Evolutionary conservation across 768 basidiomycete species (phyloP), one percentile per base, ranked within the genome.

Genomic region (Suillus fuscotomentosus): DNA sequence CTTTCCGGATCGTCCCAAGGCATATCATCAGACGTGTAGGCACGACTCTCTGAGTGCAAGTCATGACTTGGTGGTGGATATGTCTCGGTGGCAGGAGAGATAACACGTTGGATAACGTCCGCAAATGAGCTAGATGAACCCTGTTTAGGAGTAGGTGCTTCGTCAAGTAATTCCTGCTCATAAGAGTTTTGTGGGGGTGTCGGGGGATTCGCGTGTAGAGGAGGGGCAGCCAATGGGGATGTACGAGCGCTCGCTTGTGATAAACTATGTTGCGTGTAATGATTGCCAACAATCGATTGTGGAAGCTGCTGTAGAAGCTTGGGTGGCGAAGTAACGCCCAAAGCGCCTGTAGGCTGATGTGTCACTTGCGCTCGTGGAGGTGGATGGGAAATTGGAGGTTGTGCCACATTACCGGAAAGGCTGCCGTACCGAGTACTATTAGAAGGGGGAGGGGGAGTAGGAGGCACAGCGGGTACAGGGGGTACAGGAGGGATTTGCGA

Each of bases 401-500:
- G 57, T 17, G 24, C 39, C 11, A 27, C 24, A 6, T 27, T 31
- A 59, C 22, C 24, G 9, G 64, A 22, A 1, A 27, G 31, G 61
- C 42, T 24, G 10, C 60, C 36, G n/a, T 65, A 53, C 31, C 34
- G 50, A 31, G 45, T 20, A 15, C 6, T 43, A 36, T 50, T 34
- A 20, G 27, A 10, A 6, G 60, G 10, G 51, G 39, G 39, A 61
- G 11, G 15, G 9, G 24, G 55, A 11, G 39, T 4, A 27, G 47
- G n/a, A 20, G 63, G 51, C n/a, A 64, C 57, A 5, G 70, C 70
- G 3, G 71, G 70, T 6, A 63, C 57, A 5, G 70, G 69, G 2
- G 71, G 70, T 1, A 70, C 66, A 14, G 73, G 69, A 50, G 71
- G 67, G 13, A 67, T 63, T 24, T 54, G 45, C 55, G 65, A 61